Evolutionary conservation across 176 grass and related monocot species (phyloP).

Genomic region (Saccharum officinarum): DNA sequence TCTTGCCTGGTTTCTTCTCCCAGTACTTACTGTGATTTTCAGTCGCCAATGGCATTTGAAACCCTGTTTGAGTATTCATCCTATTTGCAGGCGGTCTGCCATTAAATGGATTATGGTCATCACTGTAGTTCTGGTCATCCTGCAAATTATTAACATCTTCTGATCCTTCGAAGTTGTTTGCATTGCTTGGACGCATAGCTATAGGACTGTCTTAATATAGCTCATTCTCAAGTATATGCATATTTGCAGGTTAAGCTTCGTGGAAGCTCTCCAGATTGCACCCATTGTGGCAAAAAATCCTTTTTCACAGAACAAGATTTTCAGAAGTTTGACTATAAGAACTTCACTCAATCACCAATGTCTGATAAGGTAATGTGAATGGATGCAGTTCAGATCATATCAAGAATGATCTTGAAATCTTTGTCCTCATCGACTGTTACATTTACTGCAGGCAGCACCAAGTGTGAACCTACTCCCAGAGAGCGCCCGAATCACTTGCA

Average conservation of each 20-base stretch:
- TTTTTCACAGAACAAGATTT: conserved; percentile 62
- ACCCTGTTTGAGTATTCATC: neutral
- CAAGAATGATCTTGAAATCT: neutral
- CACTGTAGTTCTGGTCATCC: neutral
- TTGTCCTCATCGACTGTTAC: neutral
- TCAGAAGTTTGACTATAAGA: conserved; percentile 84
- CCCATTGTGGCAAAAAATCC: conserved; percentile 66
- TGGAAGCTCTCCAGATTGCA: conserved; percentile 65
- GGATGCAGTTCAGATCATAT: neutral
- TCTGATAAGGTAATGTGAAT: conserved; percentile 67
- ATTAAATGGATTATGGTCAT: neutral
- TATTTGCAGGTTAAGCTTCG: conserved; percentile 74
- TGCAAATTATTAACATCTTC: neutral
- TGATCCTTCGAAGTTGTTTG: neutral
- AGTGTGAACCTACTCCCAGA: conserved; percentile 56
- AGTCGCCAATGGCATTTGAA: neutral
- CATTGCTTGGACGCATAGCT: neutral
- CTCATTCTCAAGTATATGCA: neutral
- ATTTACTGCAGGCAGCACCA: conserved; percentile 51
- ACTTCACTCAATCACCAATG: conserved; percentile 84
- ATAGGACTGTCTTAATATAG: neutral
- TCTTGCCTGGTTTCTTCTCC: neutral
- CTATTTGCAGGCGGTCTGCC: neutral
- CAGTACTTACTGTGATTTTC: neutral
- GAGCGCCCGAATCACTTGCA: conserved; percentile 54